Base-by-base conservation (phyloP, 2,329 filamentous ascomycete species). In the Alternaria hordeiaustralica region DNA sequence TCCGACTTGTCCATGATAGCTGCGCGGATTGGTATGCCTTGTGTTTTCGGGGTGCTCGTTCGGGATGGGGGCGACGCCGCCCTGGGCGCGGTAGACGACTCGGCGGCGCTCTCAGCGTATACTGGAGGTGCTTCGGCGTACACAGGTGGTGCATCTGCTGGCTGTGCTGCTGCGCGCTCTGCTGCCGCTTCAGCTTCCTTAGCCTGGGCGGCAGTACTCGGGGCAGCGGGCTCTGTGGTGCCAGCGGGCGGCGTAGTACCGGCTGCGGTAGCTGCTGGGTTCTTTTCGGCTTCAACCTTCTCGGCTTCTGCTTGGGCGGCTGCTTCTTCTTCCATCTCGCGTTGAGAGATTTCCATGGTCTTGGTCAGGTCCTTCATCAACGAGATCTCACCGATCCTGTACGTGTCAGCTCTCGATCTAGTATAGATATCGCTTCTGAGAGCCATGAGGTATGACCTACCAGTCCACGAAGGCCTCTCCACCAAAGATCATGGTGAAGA, bases 351-450 rank as follows among this genome's bases (percentile, higher is more conserved):
- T 75, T 99, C 96, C 95, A 99, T 98, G 47, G 94, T 97, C 75
- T 94, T 93, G 18, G 95, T 98, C 58, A 99, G 87, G 77, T 99
- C 96, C 84, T 97, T 98, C 92, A 99, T 97, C 61, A 99, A 88
- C 55, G 93, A 96, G 72, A 99, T 97, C 86, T 99, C 96, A 71
- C 96, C 96, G 76, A 99, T 98, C 86, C 76, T 78, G 55, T 21
- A n/a, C 7, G 28, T 20, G 59, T 70, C 51, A 71, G 70, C 57
- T 12, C 18, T 23, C 11, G 8, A 13, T n/a, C 13, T 4, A 20
- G 21, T 15, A 12, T 11, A 25, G 12, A 13, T 7, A 23, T 45
- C 4, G 5, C 15, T 56, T 10, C 26, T 47, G 41, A 36, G 20
- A 36, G 11, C 20, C n/a, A 8, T 5, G 12, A 10, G 20, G 13